Conservation (phyloP, 2,329 filamentous ascomycete genomes). For the Metarhizium humberi region DNA sequence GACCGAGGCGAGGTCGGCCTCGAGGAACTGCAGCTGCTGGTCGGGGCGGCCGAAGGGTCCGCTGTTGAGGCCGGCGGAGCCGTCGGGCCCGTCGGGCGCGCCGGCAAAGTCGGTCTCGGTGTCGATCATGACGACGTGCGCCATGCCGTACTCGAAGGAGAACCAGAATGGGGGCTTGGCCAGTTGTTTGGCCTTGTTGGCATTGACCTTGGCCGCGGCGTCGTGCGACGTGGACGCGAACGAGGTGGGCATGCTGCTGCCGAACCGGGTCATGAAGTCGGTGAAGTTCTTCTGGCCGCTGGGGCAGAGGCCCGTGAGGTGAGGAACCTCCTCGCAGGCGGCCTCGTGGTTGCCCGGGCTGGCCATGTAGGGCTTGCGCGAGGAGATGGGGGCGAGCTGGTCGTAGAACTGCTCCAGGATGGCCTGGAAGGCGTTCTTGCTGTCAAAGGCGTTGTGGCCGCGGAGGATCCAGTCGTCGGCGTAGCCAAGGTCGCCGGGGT, state of each 20-base stretch:
- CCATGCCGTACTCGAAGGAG: constrained; percentile 20
- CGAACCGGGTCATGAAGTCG: constrained; percentile 47
- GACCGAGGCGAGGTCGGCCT: constrained; percentile 45
- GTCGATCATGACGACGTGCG: constrained; percentile 24
- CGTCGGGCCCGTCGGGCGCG: constrained; percentile 19
- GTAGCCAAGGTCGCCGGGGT: constrained; percentile 48
- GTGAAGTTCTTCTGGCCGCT: constrained; percentile 51
- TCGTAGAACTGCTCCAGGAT: constrained; percentile 47
- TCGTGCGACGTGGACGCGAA: constrained; percentile 39
- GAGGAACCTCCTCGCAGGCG: constrained; percentile 34
- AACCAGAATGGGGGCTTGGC: constrained; percentile 16
- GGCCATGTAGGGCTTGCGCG: constrained; percentile 39
- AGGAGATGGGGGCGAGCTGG: constrained; percentile 31
- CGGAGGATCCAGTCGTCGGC: constrained; percentile 47
- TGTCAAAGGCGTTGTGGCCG: constrained; percentile 34
- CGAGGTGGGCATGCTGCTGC: constrained; percentile 38
- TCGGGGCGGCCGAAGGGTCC: constrained; percentile 38
- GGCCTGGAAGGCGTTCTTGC: constrained; percentile 42
- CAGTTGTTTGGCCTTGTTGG: constrained; percentile 32
- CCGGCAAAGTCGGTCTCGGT: constrained; percentile 18
- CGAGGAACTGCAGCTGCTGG: constrained; percentile 46
- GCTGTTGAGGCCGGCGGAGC: constrained; percentile 23
- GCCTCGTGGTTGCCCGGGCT: constrained; percentile 49
- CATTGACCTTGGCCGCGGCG: constrained; percentile 28
- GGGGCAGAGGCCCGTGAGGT: constrained; percentile 29